A percentile compares a stretch with the other conserved stretches of the same genome.
Evolutionary conservation across 2,329 filamentous ascomycete genomes (phyloP).

Genomic region (Sporothrix brunneoviolacea): DNA sequence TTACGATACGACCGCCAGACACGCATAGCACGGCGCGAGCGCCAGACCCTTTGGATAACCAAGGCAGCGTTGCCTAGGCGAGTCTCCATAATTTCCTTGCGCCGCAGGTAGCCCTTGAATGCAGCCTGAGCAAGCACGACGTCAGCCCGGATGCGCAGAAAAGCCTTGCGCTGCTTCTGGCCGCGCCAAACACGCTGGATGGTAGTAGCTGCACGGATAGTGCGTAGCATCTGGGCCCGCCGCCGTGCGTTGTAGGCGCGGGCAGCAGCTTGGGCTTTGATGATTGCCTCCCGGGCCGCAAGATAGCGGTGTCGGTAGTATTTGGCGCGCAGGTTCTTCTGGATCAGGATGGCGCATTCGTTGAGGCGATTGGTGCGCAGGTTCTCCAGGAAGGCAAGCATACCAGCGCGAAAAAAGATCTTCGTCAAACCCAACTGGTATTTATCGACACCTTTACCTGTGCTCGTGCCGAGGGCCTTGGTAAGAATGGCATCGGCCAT

Average conservation of each 20-base stretch:
- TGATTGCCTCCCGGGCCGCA: conserved; percentile 73
- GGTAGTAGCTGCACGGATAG: conserved; percentile 78
- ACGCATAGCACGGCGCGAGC: conserved; percentile 69
- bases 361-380: conserved; percentile 84
- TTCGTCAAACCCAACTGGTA: conserved; percentile 97
- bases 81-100: conserved; percentile 89
- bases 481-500: conserved; percentile 91
- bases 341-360: conserved; percentile 92
- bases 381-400: conserved; percentile 97
- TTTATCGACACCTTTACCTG: conserved; percentile 72
- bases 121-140: conserved; percentile 82
- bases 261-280: conserved; percentile 70
- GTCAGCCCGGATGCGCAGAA: conserved; percentile 70
- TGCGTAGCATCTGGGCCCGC: conserved; percentile 72
- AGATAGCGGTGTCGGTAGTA: conserved; percentile 92
- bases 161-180: conserved; percentile 78
- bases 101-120: conserved; percentile 85
- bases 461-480: conserved; percentile 76
- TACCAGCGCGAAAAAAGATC: conserved; percentile 98
- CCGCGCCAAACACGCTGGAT: conserved; percentile 96
- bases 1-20: conserved; percentile 83
- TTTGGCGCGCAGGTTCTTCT: conserved; percentile 94
- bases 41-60: conserved; percentile 86
- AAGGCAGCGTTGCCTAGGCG: conserved; percentile 85
- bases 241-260: conserved; percentile 74